Evolutionary conservation across 177 flowering plant genomes (phyloP).

Genomic region (Telopea speciosissima): DNA sequence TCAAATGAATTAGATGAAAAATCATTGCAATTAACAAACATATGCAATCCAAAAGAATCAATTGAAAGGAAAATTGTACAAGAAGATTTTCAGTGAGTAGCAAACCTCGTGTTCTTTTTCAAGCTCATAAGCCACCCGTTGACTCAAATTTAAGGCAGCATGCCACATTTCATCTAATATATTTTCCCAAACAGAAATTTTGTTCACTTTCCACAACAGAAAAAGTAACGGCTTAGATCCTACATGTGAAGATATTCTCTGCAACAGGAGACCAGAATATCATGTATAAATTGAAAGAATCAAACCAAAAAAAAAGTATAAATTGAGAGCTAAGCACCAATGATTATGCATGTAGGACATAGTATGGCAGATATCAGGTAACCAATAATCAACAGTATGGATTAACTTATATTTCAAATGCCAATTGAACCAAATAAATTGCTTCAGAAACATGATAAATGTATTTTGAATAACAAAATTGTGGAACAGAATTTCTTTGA

Average conservation of each 20-base stretch:
- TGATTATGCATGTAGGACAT: background rate
- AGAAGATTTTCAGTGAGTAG: background rate
- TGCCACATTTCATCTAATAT: constrained; percentile 82
- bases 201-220: constrained; percentile 70
- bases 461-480: too few species aligned
- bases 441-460: background rate
- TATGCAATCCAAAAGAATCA: background rate
- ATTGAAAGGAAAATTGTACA: background rate
- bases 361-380: background rate
- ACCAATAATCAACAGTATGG: background rate
- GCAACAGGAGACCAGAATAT: constrained; percentile 20
- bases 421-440: background rate
- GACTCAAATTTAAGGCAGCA: constrained; percentile 67
- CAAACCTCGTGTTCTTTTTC: constrained; percentile 66
- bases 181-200: constrained; percentile 32
- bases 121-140: constrained; percentile 46
- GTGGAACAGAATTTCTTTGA: background rate
- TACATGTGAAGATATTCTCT: constrained; percentile 41
- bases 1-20: background rate
- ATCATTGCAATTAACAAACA: background rate
- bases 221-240: constrained; percentile 26
- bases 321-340: background rate
- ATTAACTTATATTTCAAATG: background rate
- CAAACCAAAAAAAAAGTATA: background rate
- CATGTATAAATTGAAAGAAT: background rate